Evolutionary conservation across 2,329 filamentous ascomycete genomes (phyloP), one percentile per base, ranked within the genome.

Genomic region (Fusarium humuli): DNA sequence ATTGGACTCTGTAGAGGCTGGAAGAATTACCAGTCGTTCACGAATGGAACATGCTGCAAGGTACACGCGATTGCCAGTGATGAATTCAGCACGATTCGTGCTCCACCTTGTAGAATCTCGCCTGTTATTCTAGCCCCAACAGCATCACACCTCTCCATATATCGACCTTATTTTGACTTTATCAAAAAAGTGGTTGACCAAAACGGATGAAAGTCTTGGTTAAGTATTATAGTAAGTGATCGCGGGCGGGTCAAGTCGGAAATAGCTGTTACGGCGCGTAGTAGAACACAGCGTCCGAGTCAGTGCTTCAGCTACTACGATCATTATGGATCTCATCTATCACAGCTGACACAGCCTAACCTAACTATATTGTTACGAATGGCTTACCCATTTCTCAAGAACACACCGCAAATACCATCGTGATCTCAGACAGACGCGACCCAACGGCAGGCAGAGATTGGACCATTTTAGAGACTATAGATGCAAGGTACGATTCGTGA

Each of bases 381-480:
- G n/a, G 47, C 47, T 58, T 40, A 30, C 37, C 34, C 25, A 32
- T 42, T 29, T 6, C 42, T 20, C 12, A 44, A n/a, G 18, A 42
- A 11, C 27, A 54, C 37, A 58, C 34, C 47, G 27, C 52, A 65
- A 53, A 64, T 58, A 7, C 34, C 47, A 53, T 62, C 47, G 27
- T 13, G 53, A 23, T 25, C 29, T 32, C 18, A 27, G 14, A 22
- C 41, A 57, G 40, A 27, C n/a, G 13, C 55, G 46, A n/a, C 25
- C 40, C 29, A 34, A 27, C 23, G 6, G 40, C 46, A 34, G 49
- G 49, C 18, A 46, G 37, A 34, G 45, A 34, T 23, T 42, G 57
- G 30, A 27, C 22, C 48, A 44, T 50, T 55, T 23, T 37, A 32
- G 20, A 16, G 40, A 52, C 49, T 41, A 47, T 13, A 49, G 18